Evolutionary conservation across 257 asterid genomes (phyloP).

Genomic region (Solanum chiquidenum): DNA sequence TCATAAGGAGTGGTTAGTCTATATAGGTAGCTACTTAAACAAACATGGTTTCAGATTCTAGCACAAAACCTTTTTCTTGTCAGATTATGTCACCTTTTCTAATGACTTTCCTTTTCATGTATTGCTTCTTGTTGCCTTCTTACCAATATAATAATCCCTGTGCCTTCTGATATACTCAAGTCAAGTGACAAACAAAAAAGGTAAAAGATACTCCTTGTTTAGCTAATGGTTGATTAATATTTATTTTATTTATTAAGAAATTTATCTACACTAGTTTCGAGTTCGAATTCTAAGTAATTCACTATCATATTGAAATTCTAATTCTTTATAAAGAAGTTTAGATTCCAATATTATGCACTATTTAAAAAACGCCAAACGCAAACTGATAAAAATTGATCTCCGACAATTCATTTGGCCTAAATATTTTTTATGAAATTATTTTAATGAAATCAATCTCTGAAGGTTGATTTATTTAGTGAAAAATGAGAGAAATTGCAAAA

Average conservation of each 20-base stretch:
- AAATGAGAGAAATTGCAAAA: no score
- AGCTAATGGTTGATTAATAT: background rate
- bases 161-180: slow-evolving; percentile 71
- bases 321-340: no score
- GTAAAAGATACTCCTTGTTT: background rate
- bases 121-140: slow-evolving; percentile 61
- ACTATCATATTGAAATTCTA: background rate
- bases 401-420: no score
- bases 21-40: background rate
- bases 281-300: no score
- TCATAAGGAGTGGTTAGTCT: background rate
- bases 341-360: background rate
- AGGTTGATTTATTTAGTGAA: no score
- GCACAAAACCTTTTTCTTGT: slow-evolving; percentile 87
- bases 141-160: slow-evolving; percentile 34
- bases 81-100: slow-evolving; percentile 71
- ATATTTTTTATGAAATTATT: no score
- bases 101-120: slow-evolving; percentile 51
- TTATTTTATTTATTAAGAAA: no score
- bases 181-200: background rate
- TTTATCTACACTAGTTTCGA: no score
- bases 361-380: no score
- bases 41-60: slow-evolving; percentile 77
- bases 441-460: no score
- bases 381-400: background rate